Conservation (phyloP, 2,329 filamentous ascomycete genomes). For the Basipetospora chlamydospora region DNA sequence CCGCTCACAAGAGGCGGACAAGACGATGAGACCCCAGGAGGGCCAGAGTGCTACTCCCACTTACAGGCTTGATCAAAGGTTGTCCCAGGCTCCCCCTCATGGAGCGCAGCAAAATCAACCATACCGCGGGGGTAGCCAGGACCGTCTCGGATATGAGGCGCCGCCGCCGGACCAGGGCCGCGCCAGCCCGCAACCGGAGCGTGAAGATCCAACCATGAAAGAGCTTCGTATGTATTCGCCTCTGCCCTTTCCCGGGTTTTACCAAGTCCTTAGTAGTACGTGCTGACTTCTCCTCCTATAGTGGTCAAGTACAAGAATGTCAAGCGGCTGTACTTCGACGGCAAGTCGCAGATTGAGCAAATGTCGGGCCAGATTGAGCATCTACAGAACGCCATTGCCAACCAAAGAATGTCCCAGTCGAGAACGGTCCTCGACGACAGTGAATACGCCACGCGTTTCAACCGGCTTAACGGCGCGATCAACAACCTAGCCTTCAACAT, state of each 20-base stretch:
- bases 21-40: conserved; percentile 15
- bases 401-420: conserved; percentile 87
- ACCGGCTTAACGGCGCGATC: conserved; percentile 81
- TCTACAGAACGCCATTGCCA: conserved; percentile 91
- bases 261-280: conserved; percentile 3
- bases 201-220: conserved; percentile 34
- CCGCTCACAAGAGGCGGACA: conserved; percentile 34
- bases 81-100: background rate
- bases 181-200: conserved; percentile 42
- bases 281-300: conserved; percentile 19
- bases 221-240: conserved; percentile 33
- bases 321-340: conserved; percentile 94
- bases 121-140: conserved; percentile 2
- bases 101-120: conserved; percentile 4
- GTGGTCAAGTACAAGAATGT: conserved; percentile 96
- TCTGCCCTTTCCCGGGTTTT: background rate
- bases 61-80: conserved; percentile 1
- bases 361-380: conserved; percentile 81
- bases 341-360: conserved; percentile 80
- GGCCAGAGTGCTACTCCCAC: conserved; percentile 4
- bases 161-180: conserved; percentile 31
- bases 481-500: conserved; percentile 94
- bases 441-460: conserved; percentile 82
- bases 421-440: conserved; percentile 89
- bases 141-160: conserved; percentile 23